Base-by-base conservation (phyloP, 371 early-diverging fungal species). In the Batkoa obscura region DNA sequence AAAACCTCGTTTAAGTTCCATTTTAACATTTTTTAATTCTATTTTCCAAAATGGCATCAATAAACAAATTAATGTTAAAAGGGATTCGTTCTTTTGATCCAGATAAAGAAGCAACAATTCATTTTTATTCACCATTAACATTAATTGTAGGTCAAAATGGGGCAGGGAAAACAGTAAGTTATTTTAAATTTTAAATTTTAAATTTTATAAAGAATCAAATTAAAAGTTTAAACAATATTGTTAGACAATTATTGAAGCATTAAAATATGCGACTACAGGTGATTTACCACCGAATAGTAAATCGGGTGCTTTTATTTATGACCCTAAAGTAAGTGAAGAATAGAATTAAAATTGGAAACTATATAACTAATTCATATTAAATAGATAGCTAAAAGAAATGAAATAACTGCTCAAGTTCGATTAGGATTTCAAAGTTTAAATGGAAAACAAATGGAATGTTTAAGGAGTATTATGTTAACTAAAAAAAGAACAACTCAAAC, bases 61-160 rank as follows among this genome's bases (percentile, higher is more conserved):
- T 88, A 36, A 75, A 83, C 36, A 90, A 87, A 65, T 76, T 95
- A 38, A 70, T 76, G 38, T 83, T 94, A 54, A 71, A 84, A 53
- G 99, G 99, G 30, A 83, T 99, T 57, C 87, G 99, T 52, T 90
- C 97, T 2, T 99, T 94, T 66, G 80, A 82, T 63, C 92, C 96
- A 0, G 76, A 90, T 34, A 72, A 77, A 46, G 66, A 79, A 13
- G 72, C 77, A 9, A 80, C 81, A 43, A 84, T 99, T 9, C 81
- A 90, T 33, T 95, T 99, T 62, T 79, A 80, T 54, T 78, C 86
- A 3, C 99, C 99, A 0, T 72, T 99, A 36, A 99, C 99, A 0
- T 66, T 99, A 15, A 98, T 99, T 60, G 89, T 98, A 15, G 99
- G 99, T 0, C 79, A 82, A 55, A 99, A 99, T 70, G 99, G 99